Evolutionary conservation across 148 eudicot species (phyloP).

Genomic region (Rheum nobile): DNA sequence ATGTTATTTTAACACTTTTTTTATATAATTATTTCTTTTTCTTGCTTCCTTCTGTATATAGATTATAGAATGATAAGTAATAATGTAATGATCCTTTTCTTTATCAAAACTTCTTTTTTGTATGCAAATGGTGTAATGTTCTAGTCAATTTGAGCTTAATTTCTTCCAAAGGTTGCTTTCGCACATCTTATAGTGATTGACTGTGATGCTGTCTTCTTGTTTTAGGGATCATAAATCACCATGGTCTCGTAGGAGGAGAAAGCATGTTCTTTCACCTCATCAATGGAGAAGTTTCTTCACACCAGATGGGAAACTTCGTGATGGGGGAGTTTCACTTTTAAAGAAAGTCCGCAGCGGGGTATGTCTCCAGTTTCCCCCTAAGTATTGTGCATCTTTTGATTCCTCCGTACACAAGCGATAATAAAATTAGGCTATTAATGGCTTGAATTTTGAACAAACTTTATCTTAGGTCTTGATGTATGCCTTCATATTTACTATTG

Average conservation of each 20-base stretch:
- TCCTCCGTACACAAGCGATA: background rate
- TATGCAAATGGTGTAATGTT: background rate
- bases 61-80: background rate
- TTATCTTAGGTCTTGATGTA: background rate
- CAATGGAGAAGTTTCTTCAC: constrained; percentile 46
- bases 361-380: constrained; percentile 10
- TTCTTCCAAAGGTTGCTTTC: background rate
- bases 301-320: constrained; percentile 43
- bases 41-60: background rate
- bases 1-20: background rate
- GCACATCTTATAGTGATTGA: background rate
- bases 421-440: background rate
- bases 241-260: constrained; percentile 47
- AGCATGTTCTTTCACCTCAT: constrained; percentile 33
- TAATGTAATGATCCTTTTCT: background rate
- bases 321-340: constrained; percentile 47
- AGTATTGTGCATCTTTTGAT: background rate
- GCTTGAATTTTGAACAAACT: background rate
- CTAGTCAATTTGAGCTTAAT: background rate
- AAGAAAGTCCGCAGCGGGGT: constrained; percentile 66
- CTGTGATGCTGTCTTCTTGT: background rate
- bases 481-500: background rate
- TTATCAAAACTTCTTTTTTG: background rate
- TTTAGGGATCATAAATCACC: constrained; percentile 55
- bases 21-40: background rate